These are phyloP conservation scores for Usnea hakonensis DNA, from an alignment of 495 filamentous ascomycete genomes.

Conservation along the genomic window DNA sequence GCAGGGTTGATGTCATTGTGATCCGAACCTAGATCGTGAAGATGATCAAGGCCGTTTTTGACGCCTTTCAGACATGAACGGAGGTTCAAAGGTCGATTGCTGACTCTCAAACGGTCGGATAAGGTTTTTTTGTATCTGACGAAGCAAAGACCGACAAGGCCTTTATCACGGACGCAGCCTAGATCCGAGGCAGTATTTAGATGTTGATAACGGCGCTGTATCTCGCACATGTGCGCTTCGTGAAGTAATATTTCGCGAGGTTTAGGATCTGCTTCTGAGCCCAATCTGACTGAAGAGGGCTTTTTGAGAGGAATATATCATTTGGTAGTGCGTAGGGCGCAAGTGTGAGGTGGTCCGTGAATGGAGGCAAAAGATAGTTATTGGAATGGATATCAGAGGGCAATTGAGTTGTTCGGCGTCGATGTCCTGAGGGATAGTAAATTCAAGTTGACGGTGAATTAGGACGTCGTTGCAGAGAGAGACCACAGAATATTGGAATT, in stretches of 20 bases:
- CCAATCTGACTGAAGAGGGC: background rate
- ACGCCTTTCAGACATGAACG: constrained; percentile 24
- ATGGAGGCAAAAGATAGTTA: background rate
- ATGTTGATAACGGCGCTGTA: constrained; percentile 22
- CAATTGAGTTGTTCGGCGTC: background rate
- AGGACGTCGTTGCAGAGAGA: background rate
- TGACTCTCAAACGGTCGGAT: constrained; percentile 5
- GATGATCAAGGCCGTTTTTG: constrained; percentile 32
- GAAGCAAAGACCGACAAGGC: constrained; percentile 26
- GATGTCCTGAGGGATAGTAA: background rate
- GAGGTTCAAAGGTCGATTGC: constrained; percentile 20
- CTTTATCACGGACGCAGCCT: constrained; percentile 23
- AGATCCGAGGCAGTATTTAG: background rate
- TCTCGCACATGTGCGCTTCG: constrained; percentile 28
- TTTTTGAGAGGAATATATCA: background rate
- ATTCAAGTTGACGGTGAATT: background rate
- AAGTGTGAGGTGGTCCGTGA: background rate
- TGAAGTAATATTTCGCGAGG: constrained; percentile 20
- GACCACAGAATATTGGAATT: background rate
- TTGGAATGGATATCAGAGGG: background rate
- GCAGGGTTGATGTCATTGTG: constrained; percentile 37
- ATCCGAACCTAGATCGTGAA: constrained; percentile 31
- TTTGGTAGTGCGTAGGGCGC: background rate
- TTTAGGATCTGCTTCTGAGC: background rate
- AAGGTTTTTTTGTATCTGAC: background rate